Evolutionary conservation across 2,329 filamentous ascomycete genomes (phyloP).

Genomic region (Clarireedia paspali): DNA sequence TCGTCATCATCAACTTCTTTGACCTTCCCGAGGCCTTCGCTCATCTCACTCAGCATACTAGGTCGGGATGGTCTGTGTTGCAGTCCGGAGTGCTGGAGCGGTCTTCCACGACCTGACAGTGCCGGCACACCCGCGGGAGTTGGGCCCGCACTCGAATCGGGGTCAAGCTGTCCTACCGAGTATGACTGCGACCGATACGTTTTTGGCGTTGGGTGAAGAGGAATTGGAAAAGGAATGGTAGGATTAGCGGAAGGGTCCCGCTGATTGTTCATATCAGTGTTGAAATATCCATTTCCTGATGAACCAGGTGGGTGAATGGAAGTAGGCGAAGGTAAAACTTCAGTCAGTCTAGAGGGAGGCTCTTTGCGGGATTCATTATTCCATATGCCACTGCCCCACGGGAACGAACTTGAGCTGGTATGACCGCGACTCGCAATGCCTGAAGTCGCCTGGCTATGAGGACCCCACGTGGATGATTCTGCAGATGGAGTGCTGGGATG

Average conservation of each 20-base stretch:
- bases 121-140: slow-evolving; percentile 17
- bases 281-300: slow-evolving; percentile 36
- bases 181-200: slow-evolving; percentile 95
- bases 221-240: slow-evolving; percentile 80
- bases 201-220: slow-evolving; percentile 83
- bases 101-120: slow-evolving; percentile 25
- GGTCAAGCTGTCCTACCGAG: slow-evolving; percentile 83
- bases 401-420: slow-evolving; percentile 41
- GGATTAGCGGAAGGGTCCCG: slow-evolving; percentile 47
- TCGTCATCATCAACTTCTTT: slow-evolving; percentile 63
- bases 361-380: slow-evolving; percentile 68
- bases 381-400: slow-evolving; percentile 80
- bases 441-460: slow-evolving; percentile 38
- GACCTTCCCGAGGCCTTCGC: slow-evolving; percentile 58
- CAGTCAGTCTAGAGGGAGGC: slow-evolving; percentile 62
- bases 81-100: slow-evolving; percentile 56
- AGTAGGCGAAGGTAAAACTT: slow-evolving; percentile 69
- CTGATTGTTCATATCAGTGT: slow-evolving; percentile 38
- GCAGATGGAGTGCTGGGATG: slow-evolving; percentile 73
- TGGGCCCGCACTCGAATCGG: slow-evolving; percentile 40
- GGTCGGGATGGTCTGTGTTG: slow-evolving; percentile 76
- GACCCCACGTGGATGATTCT: slow-evolving; percentile 53
- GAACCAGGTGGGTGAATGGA: slow-evolving; percentile 43
- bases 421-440: slow-evolving; percentile 39
- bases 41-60: slow-evolving; percentile 69